Conservation (phyloP, 169 alveolate species). For the Eimeria zaria region DNA sequence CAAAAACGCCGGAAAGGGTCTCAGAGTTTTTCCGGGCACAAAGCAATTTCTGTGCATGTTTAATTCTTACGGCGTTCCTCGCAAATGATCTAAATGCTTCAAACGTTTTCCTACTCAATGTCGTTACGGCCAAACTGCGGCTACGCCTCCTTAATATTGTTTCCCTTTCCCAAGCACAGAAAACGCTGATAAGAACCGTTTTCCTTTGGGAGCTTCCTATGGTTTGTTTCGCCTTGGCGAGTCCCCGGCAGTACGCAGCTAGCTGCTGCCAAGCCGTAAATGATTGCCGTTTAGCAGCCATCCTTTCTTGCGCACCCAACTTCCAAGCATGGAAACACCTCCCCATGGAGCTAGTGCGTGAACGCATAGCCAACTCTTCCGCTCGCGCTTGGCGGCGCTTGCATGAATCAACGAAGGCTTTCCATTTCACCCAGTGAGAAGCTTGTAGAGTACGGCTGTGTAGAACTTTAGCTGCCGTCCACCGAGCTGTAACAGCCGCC, state of each 20-base stretch:
- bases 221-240: neutral
- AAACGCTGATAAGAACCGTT: neutral
- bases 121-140: neutral
- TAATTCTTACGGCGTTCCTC: neutral
- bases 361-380: neutral
- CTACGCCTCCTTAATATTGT: conserved; percentile 11
- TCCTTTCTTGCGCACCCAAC: neutral
- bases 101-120: neutral
- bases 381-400: neutral
- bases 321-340: neutral
- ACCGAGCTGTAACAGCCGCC: conserved; percentile 29
- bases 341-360: neutral
- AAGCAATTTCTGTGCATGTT: neutral
- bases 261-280: conserved; percentile 17
- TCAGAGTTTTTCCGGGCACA: neutral
- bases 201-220: neutral
- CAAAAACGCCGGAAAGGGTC: neutral
- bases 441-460: neutral
- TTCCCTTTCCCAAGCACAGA: conserved; percentile 1
- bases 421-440: conserved; percentile 39
- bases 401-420: neutral
- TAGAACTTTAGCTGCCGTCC: neutral
- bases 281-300: neutral
- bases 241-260: neutral
- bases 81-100: neutral